phyloP scores from a whole-genome alignment of 192 early-diverging fungal species.

The Backusella tuberculispora region DNA sequence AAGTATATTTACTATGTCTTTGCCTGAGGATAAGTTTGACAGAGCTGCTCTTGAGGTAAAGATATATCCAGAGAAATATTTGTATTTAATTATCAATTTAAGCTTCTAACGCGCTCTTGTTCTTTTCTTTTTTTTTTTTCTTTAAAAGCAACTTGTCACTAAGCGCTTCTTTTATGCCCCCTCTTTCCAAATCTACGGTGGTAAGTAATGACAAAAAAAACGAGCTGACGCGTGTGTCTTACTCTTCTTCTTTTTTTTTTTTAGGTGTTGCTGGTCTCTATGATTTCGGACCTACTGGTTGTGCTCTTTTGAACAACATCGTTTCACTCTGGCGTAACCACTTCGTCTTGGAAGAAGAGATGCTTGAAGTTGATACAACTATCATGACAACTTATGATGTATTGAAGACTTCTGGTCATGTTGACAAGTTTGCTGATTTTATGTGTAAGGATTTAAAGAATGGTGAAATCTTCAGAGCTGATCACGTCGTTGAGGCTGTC shows the following conservation, averaged over 20 bases:
- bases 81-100: neutral
- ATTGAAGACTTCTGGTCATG: constrained; percentile 98
- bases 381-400: constrained; percentile 97
- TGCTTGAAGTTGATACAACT: constrained; percentile 98
- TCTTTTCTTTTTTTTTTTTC: constrained; percentile 8
- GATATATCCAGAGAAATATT: too few species aligned
- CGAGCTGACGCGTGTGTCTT: constrained; percentile 14
- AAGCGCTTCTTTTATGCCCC: constrained; percentile 98
- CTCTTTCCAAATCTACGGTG: constrained; percentile 94
- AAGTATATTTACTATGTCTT: neutral
- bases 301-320: constrained; percentile 91
- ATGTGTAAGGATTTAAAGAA: constrained; percentile 94
- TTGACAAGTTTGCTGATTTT: constrained; percentile 98
- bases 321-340: constrained; percentile 90
- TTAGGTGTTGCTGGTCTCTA: constrained; percentile 94
- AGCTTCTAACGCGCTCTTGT: neutral
- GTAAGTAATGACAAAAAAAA: constrained; percentile 45
- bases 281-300: constrained; percentile 96
- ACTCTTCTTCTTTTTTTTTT: neutral
- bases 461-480: constrained; percentile 95
- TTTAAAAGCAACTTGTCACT: constrained; percentile 62
- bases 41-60: constrained; percentile 43
- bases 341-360: constrained; percentile 99
- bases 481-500: constrained; percentile 95
- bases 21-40: constrained; percentile 30